These are phyloP conservation scores for Acarospora socialis DNA, from an alignment of 2,329 filamentous ascomycete species.

Conservation along the genomic window DNA sequence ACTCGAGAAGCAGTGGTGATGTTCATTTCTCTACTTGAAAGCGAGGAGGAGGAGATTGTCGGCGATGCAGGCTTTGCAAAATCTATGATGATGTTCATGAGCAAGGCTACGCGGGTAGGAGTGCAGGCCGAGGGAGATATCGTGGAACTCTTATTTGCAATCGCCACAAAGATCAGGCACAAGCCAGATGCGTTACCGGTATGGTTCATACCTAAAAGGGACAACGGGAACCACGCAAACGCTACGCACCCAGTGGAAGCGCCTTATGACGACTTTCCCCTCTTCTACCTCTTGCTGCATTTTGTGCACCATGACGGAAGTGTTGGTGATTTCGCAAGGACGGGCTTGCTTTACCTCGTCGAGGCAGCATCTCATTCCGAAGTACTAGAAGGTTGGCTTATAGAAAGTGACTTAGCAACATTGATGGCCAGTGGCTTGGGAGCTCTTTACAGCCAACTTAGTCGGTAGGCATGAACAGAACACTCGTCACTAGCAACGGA, in stretches of 20 bases:
- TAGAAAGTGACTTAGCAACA: slow-evolving; percentile 90
- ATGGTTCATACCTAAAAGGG: slow-evolving; percentile 63
- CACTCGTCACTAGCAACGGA: slow-evolving; percentile 22
- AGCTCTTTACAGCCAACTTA: slow-evolving; percentile 56
- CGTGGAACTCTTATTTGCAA: slow-evolving; percentile 87
- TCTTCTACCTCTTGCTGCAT: slow-evolving; percentile 92
- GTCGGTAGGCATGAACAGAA: slow-evolving; percentile 31
- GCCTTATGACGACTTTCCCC: slow-evolving; percentile 80
- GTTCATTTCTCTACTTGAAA: slow-evolving; percentile 86
- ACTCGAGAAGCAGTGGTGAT: slow-evolving; percentile 73
- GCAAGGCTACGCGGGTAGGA: slow-evolving; percentile 61
- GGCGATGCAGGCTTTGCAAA: slow-evolving; percentile 74
- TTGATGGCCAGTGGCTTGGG: slow-evolving; percentile 94
- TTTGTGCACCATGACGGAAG: slow-evolving; percentile 94
- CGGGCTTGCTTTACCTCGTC: slow-evolving; percentile 87
- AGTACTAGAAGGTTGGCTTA: slow-evolving; percentile 84
- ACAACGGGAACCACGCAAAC: slow-evolving; percentile 28
- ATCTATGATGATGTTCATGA: slow-evolving; percentile 73
- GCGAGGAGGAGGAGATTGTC: slow-evolving; percentile 89
- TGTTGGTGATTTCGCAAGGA: slow-evolving; percentile 89
- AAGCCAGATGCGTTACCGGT: slow-evolving; percentile 74
- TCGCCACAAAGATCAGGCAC: slow-evolving; percentile 87
- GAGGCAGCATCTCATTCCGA: slow-evolving; percentile 77
- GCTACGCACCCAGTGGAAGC: slow-evolving; percentile 70
- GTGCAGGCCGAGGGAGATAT: slow-evolving; percentile 76